Percentiles rank a stretch among this genome's conserved stretches.
These are phyloP conservation scores for Lentinula boryana DNA, from an alignment of 768 basidiomycete genomes.

Conservation along the genomic window DNA sequence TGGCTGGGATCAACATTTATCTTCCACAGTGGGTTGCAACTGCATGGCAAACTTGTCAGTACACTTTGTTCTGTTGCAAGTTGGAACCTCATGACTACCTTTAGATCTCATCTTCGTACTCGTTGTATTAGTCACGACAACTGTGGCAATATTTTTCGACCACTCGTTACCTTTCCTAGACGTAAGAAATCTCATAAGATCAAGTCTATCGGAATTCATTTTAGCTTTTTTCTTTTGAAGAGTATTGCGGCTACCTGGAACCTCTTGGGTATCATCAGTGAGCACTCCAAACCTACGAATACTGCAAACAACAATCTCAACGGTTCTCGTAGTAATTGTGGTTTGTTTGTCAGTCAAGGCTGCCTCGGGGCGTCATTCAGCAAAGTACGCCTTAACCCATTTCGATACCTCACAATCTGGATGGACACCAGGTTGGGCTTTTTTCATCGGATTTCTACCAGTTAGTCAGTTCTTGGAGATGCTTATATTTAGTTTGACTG, in stretches of 20 bases:
- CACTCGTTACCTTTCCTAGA: conserved; percentile 43
- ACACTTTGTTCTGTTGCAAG: conserved; percentile 5
- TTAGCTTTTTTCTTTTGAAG: conserved; percentile 20
- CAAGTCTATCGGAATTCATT: neutral
- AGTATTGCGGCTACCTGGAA: conserved; percentile 61
- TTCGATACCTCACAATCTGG: conserved; percentile 62
- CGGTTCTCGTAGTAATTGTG: conserved; percentile 38
- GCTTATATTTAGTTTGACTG: neutral
- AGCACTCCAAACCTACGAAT: neutral
- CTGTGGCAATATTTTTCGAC: conserved; percentile 54
- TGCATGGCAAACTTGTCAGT: conserved; percentile 52
- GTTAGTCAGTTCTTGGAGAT: conserved; percentile 23
- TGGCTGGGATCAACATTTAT: conserved; percentile 54
- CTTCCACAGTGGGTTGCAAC: conserved; percentile 52
- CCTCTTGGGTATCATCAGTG: conserved; percentile 33
- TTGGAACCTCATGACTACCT: too few relatives aligned
- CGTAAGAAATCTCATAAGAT: conserved; percentile 19
- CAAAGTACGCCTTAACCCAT: conserved; percentile 48
- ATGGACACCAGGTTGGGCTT: conserved; percentile 64
- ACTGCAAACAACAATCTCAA: neutral
- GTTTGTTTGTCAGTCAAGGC: conserved; percentile 54
- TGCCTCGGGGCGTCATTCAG: conserved; percentile 45
- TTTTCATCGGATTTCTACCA: conserved; percentile 59
- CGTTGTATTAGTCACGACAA: conserved; percentile 38
- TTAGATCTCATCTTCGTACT: conserved; percentile 53